These are phyloP conservation scores for Didymella segeticola DNA, from an alignment of 2,329 filamentous ascomycete species.

Conservation along the genomic window DNA sequence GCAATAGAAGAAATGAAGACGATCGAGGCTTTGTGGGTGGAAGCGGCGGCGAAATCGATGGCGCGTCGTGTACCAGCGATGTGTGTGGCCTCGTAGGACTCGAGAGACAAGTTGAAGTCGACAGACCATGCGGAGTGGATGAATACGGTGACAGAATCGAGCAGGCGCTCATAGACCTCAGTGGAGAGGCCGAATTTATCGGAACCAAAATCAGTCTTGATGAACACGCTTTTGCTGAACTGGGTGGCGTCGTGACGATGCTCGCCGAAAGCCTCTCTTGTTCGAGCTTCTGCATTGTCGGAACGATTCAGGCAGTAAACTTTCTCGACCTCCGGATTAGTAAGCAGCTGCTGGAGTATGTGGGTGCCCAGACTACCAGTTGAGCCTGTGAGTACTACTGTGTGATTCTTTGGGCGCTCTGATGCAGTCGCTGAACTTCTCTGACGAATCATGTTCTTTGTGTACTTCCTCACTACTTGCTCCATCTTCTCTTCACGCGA, in stretches of 20 bases:
- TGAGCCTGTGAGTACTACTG: constrained; percentile 32
- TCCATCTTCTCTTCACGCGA: constrained; percentile 5
- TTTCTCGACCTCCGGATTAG: constrained; percentile 16
- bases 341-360: constrained; percentile 29
- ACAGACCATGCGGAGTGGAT: constrained; percentile 63
- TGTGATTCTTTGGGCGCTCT: constrained; percentile 6
- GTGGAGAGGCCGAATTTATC: constrained; percentile 50
- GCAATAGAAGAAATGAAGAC: constrained; percentile 51
- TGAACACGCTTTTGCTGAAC: constrained; percentile 15
- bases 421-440: not conserved
- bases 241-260: not conserved
- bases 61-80: constrained; percentile 16
- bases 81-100: constrained; percentile 24
- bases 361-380: constrained; percentile 34
- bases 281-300: constrained; percentile 19
- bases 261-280: constrained; percentile 12
- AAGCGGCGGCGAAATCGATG: constrained; percentile 15
- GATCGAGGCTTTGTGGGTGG: constrained; percentile 28
- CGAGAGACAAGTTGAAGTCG: constrained; percentile 55
- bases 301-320: constrained; percentile 33
- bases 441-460: not conserved
- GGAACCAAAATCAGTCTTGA: constrained; percentile 16
- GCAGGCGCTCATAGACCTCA: constrained; percentile 22
- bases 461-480: constrained; percentile 9
- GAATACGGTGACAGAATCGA: constrained; percentile 46